Base-by-base conservation (phyloP, 108 stramenopile genomes). In the Pseudonitzschia pungens region DNA sequence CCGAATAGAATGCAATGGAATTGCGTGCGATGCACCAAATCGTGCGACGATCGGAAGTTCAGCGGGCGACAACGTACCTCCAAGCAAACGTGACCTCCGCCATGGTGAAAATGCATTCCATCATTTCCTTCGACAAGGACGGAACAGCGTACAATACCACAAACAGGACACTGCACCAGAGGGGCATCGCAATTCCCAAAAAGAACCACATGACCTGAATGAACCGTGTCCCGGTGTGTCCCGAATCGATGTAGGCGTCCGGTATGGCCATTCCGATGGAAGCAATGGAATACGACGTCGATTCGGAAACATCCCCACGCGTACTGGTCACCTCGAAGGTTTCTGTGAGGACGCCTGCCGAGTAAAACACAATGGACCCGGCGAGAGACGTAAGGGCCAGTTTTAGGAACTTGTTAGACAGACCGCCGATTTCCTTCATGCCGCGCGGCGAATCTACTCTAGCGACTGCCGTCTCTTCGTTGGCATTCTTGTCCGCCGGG, bases 51-150 rank as follows among this genome's bases (percentile, higher is more conserved):
- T n/a, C n/a, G n/a, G n/a, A n/a, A n/a, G n/a, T n/a, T n/a, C n/a
- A n/a, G n/a, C n/a, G n/a, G n/a, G n/a, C 36, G 36, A 3, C 50
- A n/a, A 51, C 50, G 16, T 51, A 51, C 50, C 50, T 81, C 93
- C 93, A 94, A 1, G 89, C 87, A 58, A 87, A 90, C 20, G 86
- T 22, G 8, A 96, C 71, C 71, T 96, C 95, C 33, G 78, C 83
- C 54, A 89, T 42, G 20, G 92, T 64, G 40, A 92, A 87, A 31
- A 88, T 63, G 22, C 72, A 79, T 52, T 84, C 79, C 73, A 89
- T 83, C 22, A 42, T 63, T 29, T 50, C 62, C 57, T 81, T 59
- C 27, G 72, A 72, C 67, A 93, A 74, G 24, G 7, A 21, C 12
- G 92, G 92, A 40, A 73, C 53, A 16, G 83, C 29, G 74, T 88